A percentile compares a stretch with the other conserved stretches of the same genome.
phyloP scores from a whole-genome alignment of 352 stramenopile genomes.

The Phytophthora quininea region DNA sequence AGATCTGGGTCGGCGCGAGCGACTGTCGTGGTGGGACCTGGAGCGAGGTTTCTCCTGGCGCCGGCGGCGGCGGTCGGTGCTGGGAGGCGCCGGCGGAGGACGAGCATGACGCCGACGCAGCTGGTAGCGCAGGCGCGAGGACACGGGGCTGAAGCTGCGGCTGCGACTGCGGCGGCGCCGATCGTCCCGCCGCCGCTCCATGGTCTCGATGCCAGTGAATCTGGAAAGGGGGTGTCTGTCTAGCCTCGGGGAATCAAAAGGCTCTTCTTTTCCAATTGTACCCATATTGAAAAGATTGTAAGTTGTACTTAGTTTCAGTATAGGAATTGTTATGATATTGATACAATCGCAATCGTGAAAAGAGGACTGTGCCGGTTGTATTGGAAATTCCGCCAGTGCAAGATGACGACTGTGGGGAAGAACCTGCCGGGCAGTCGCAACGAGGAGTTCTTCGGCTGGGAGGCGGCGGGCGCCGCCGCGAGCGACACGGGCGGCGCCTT shows the following conservation, averaged over 20 bases:
- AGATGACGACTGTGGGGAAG: constrained; percentile 64
- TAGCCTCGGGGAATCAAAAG: background rate
- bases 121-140: constrained; percentile 42
- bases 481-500: constrained; percentile 60
- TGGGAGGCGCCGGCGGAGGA: constrained; percentile 20
- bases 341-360: too few species aligned
- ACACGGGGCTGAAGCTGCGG: constrained; percentile 42
- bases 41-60: constrained; percentile 11
- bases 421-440: constrained; percentile 77
- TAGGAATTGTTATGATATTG: too few species aligned
- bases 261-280: too few species aligned
- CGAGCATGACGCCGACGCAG: constrained; percentile 22
- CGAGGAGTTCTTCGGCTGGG: constrained; percentile 85
- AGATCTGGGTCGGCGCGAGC: constrained; percentile 33
- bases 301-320: too few species aligned
- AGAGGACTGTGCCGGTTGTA: too few species aligned
- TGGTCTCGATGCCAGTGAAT: constrained; percentile 11
- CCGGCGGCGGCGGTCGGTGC: constrained; percentile 22
- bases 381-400: too few species aligned
- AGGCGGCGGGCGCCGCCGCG: constrained; percentile 23
- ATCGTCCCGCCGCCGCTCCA: constrained; percentile 35
- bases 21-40: constrained; percentile 21
- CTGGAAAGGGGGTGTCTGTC: background rate
- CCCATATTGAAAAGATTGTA: too few species aligned
- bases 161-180: constrained; percentile 31